A percentile compares a stretch with the other conserved stretches of the same genome.
phyloP scores from a whole-genome alignment of 1,284 basidiomycete genomes.

The Neonothopanus nambi region DNA sequence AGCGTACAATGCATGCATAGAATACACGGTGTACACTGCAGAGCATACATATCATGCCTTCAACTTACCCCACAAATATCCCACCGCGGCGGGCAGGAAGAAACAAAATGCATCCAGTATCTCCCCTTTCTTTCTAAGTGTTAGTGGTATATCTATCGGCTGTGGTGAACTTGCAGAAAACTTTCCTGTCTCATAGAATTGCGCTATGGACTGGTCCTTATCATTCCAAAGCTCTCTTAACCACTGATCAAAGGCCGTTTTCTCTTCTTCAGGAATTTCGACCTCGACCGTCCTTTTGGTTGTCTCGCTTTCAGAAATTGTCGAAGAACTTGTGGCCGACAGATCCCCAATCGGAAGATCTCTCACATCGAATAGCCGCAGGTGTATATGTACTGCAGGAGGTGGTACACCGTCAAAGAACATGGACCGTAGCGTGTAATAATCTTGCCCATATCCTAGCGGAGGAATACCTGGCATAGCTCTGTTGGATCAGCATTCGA shows the following conservation, averaged over 20 bases:
- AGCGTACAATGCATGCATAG: conserved; percentile 8
- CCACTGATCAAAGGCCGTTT: conserved; percentile 81
- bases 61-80: conserved; percentile 52
- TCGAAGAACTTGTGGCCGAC: conserved; percentile 36
- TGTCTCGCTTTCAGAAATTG: conserved; percentile 26
- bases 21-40: conserved; percentile 17
- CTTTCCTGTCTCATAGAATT: conserved; percentile 54
- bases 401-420: conserved; percentile 85
- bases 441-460: conserved; percentile 76
- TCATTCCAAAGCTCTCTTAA: conserved; percentile 77
- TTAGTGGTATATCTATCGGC: conserved; percentile 58
- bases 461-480: conserved; percentile 58
- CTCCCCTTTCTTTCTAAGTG: conserved; percentile 52
- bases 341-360: conserved; percentile 69
- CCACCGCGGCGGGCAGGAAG: conserved; percentile 58
- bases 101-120: conserved; percentile 68
- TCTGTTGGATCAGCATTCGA: conserved; percentile 10
- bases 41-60: conserved; percentile 22
- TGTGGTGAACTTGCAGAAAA: conserved; percentile 29
- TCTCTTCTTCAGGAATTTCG: conserved; percentile 71
- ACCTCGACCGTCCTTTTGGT: conserved; percentile 42
- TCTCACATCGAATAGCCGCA: conserved; percentile 72
- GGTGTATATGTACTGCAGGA: conserved; percentile 84
- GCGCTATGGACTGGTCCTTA: conserved; percentile 78
- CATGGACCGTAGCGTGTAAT: conserved; percentile 87